phyloP scores from a whole-genome alignment of 1,139 yeast genomes.

The Yamadazyma atmosphaerica region DNA sequence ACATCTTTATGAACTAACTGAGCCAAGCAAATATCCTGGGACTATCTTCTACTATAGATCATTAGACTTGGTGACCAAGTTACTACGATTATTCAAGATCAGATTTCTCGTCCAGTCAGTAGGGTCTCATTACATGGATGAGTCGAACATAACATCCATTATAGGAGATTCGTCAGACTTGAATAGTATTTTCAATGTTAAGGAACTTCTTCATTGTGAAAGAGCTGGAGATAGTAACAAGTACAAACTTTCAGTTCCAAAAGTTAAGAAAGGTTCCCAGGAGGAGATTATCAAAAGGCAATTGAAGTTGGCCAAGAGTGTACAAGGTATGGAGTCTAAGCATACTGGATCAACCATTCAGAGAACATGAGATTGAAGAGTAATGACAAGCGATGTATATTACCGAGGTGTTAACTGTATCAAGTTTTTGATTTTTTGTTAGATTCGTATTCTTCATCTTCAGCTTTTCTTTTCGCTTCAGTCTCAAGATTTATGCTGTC shows the following conservation, averaged over 20 bases:
- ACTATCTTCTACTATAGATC: constrained; percentile 19
- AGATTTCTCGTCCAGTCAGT: constrained; percentile 19
- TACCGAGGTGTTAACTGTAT: too few species aligned
- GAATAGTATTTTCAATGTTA: neutral
- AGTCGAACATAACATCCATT: constrained; percentile 3
- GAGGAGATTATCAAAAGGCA: neutral
- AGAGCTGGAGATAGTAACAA: neutral
- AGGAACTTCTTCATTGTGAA: neutral
- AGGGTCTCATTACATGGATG: constrained; percentile 14
- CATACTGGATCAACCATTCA: neutral
- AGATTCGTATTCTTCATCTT: neutral
- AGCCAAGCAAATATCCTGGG: constrained; percentile 19
- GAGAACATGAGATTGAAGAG: too few species aligned
- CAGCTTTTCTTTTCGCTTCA: neutral
- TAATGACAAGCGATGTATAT: neutral
- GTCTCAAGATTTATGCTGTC: neutral
- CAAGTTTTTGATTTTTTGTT: neutral
- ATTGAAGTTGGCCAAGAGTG: neutral
- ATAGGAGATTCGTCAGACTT: constrained; percentile 1
- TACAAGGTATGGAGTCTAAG: neutral
- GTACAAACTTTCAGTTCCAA: neutral
- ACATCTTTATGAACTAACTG: constrained; percentile 15
- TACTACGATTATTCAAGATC: constrained; percentile 21
- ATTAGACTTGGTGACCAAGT: constrained; percentile 18
- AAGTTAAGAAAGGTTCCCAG: neutral